A percentile compares a stretch with the other conserved stretches of the same genome.
Conservation (phyloP, 2,329 filamentous ascomycete genomes). For the Colletotrichum filicis region DNA sequence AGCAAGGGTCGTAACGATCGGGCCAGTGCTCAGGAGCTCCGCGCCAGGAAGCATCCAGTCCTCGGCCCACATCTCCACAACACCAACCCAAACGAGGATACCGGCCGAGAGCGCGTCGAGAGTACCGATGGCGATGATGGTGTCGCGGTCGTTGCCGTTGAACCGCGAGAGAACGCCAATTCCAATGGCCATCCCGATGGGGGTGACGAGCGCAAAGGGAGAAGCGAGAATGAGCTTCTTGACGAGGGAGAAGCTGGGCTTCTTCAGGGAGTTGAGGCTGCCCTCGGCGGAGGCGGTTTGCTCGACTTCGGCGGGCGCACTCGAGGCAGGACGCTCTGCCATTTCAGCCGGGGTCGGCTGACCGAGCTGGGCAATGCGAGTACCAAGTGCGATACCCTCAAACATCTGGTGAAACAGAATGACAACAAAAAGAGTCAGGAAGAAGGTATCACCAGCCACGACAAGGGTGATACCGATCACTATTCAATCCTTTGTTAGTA, state of each 20-base stretch:
- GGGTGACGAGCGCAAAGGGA: constrained; percentile 77
- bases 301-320: constrained; percentile 33
- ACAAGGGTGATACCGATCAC: constrained; percentile 73
- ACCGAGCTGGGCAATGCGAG: constrained; percentile 72
- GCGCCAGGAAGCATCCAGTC: constrained; percentile 72
- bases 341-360: constrained; percentile 33
- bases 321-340: background rate
- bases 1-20: constrained; percentile 60
- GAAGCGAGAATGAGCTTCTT: constrained; percentile 71
- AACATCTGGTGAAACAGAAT: constrained; percentile 85
- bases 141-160: constrained; percentile 77
- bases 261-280: constrained; percentile 24
- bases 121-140: constrained; percentile 77
- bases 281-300: constrained; percentile 38
- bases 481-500: constrained; percentile 41
- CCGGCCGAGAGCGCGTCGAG: constrained; percentile 80
- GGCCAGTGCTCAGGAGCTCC: constrained; percentile 64
- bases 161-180: constrained; percentile 76
- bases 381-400: constrained; percentile 79
- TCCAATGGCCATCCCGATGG: constrained; percentile 83
- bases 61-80: constrained; percentile 82
- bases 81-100: constrained; percentile 81
- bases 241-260: constrained; percentile 46
- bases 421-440: constrained; percentile 70
- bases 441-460: constrained; percentile 67